These are phyloP conservation scores for Kodamaea leandrae DNA, from an alignment of 805 yeast genomes.

Conservation along the genomic window DNA sequence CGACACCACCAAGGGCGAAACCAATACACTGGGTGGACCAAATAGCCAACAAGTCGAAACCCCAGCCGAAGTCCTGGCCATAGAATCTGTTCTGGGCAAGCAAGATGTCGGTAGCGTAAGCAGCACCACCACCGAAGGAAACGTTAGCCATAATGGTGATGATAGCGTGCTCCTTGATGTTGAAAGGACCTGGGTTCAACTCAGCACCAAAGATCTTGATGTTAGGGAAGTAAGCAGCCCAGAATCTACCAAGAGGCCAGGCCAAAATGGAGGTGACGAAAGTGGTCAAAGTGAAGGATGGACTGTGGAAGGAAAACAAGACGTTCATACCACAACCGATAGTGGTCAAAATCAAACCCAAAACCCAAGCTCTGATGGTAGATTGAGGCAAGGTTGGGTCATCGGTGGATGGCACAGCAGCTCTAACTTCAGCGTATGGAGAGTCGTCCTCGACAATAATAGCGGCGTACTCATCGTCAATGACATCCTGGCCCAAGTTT, in stretches of 20 bases:
- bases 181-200: constrained; percentile 62
- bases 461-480: constrained; percentile 39
- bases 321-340: constrained; percentile 59
- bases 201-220: constrained; percentile 30
- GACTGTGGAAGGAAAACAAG: constrained; percentile 57
- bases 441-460: constrained; percentile 43
- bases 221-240: constrained; percentile 40
- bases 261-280: constrained; percentile 59
- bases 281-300: constrained; percentile 49
- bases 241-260: constrained; percentile 55
- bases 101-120: constrained; percentile 58
- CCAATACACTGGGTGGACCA: constrained; percentile 64
- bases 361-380: constrained; percentile 54
- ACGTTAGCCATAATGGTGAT: constrained; percentile 54
- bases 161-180: constrained; percentile 59
- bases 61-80: constrained; percentile 45
- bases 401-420: constrained; percentile 54
- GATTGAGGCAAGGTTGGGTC: constrained; percentile 49
- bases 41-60: constrained; percentile 52
- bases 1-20: constrained; percentile 63
- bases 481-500: constrained; percentile 19
- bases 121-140: constrained; percentile 41
- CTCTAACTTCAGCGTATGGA: constrained; percentile 67
- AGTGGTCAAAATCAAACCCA: constrained; percentile 49
- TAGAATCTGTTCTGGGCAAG: constrained; percentile 52